Percentiles rank a stretch among this genome's conserved stretches.
These are phyloP conservation scores for Hymenoscyphus repandus DNA, from an alignment of 2,329 filamentous ascomycete genomes.

Conservation along the genomic window DNA sequence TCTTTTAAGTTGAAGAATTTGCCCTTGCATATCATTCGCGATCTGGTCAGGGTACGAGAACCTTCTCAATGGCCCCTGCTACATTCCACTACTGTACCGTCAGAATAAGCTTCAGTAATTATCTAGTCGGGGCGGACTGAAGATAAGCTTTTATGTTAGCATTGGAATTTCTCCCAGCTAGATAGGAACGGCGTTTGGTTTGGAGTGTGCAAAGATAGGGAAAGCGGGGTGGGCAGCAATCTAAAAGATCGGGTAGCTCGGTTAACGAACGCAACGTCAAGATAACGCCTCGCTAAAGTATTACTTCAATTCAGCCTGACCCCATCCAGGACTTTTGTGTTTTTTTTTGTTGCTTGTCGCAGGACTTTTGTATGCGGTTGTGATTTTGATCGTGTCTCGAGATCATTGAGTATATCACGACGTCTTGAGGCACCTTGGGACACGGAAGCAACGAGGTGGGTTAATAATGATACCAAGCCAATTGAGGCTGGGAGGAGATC, in stretches of 20 bases:
- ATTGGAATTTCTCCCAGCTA: no score
- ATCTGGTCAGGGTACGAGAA: no score
- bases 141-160: background rate
- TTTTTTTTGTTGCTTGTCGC: no score
- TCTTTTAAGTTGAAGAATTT: no score
- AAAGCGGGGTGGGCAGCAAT: background rate
- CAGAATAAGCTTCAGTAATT: background rate
- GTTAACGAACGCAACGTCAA: background rate
- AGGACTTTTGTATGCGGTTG: no score
- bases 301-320: no score
- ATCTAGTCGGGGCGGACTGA: background rate
- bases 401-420: constrained; percentile 1
- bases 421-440: constrained; percentile 10
- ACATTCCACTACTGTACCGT: background rate
- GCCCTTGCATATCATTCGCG: no score
- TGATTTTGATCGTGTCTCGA: background rate
- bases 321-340: background rate
- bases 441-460: constrained; percentile 31
- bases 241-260: background rate
- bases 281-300: no score
- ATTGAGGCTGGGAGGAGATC: constrained; percentile 30
- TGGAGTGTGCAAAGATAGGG: background rate
- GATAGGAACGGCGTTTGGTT: no score
- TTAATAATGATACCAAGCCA: constrained; percentile 47
- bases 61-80: background rate